Evolutionary conservation across 768 basidiomycete genomes (phyloP), one percentile per base, ranked within the genome.

Genomic region (Mycena vulgaris): DNA sequence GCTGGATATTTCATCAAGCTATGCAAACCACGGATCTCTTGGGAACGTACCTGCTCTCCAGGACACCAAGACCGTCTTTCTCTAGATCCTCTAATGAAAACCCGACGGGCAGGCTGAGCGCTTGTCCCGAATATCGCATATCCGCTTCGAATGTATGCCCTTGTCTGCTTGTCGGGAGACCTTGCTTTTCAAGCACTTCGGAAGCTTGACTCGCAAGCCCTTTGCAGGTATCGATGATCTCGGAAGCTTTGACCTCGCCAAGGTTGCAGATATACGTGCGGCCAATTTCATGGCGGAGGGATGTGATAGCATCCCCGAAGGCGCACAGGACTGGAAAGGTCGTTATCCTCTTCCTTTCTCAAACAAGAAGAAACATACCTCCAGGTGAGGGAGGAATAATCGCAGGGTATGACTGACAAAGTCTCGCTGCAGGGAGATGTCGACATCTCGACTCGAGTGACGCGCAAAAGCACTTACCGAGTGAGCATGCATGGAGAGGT

Each of bases 311-410:
- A 52, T 78, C 78, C 5, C 79, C 79, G 48, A 79, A 75, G 17
- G 79, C 78, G 56, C 79, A 80, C 19, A 80, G 74, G 6, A 80
- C 79, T 79, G 42, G 6, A 23, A 49, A 11, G 40, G 5, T 40
- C 28, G 47, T 49, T 61, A 57, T 39, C 35, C 23, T 31, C 10
- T 3, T 48, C 9, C 16, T 16, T 8, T 1, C 25, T 23, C 23
- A 21, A 30, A 21, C 30, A 11, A 28, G 1, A 23, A 39, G 25
- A 33, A 37, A 67, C 71, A 35, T 37, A 78, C 78, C 78, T 63
- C 78, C 79, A 10, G 79, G 79, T 28, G 78, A 78, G 13, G 79
- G 78, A 3, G 79, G 79, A 16, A 79, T 68, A 28, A 80, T 79
- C 2, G 75, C 68, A 47, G 78, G 78, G 48, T 78, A 77, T 21